phyloP scores from a whole-genome alignment of 768 basidiomycete genomes.

The Agrocybe praecox region DNA sequence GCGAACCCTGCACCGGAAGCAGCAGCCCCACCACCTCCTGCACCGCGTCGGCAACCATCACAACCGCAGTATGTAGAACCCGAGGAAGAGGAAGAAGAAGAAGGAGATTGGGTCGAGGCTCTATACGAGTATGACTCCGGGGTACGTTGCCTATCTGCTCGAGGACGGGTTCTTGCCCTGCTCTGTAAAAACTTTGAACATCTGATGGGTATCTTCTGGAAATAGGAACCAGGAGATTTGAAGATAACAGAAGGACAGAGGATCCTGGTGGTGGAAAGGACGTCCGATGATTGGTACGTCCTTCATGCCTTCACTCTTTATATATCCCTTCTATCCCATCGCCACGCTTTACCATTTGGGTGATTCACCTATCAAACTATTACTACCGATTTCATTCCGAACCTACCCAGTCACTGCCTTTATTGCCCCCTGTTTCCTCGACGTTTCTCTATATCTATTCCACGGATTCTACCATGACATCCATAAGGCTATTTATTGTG shows the following conservation, averaged over 20 bases:
- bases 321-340: neutral
- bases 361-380: neutral
- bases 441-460: neutral
- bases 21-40: constrained; percentile 27
- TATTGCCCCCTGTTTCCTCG: constrained; percentile 1
- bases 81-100: constrained; percentile 34
- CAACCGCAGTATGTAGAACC: constrained; percentile 32
- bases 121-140: constrained; percentile 74
- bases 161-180: too few relatives aligned
- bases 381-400: constrained; percentile 4
- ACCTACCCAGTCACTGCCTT: constrained; percentile 6
- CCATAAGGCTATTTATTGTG: neutral
- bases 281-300: constrained; percentile 77
- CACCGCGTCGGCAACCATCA: constrained; percentile 29
- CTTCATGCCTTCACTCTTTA: constrained; percentile 11
- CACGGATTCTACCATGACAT: neutral
- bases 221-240: constrained; percentile 72
- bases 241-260: constrained; percentile 55
- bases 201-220: neutral
- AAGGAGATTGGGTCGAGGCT: constrained; percentile 78
- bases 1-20: constrained; percentile 20
- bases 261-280: constrained; percentile 64
- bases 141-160: constrained; percentile 34
- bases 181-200: neutral
- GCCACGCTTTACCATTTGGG: too few relatives aligned